These are phyloP conservation scores for Taxillus chinensis DNA, from an alignment of 164 flowering plant genomes.

Conservation along the genomic window DNA sequence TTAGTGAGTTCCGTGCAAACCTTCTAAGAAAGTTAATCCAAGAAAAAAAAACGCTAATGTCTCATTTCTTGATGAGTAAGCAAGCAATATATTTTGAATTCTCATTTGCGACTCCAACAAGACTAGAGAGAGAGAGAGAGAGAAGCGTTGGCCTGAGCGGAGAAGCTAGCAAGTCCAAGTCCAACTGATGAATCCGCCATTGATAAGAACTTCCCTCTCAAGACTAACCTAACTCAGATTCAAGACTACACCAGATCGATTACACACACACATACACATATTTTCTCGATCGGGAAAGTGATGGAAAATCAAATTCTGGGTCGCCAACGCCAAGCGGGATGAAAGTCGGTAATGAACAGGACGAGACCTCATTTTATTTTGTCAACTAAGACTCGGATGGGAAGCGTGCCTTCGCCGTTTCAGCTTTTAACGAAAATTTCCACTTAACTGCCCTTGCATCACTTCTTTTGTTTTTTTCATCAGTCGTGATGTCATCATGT, in stretches of 20 bases:
- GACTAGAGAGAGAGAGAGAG: neutral
- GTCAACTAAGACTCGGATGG: neutral
- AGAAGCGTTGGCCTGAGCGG: constrained; percentile 60
- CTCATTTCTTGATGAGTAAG: too few species aligned
- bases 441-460: neutral
- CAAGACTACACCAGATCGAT: constrained; percentile 5
- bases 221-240: neutral
- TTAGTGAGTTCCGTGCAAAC: too few species aligned
- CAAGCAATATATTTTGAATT: too few species aligned
- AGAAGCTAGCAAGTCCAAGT: constrained; percentile 52
- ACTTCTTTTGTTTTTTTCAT: neutral
- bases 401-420: neutral
- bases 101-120: too few species aligned
- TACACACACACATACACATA: neutral
- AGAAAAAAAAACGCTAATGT: too few species aligned
- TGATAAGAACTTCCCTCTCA: neutral
- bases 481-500: too few species aligned
- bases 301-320: constrained; percentile 4
- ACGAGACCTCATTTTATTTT: neutral
- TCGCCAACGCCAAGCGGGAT: neutral
- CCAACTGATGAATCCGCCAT: constrained; percentile 43
- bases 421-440: neutral
- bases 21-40: too few species aligned
- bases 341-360: too few species aligned
- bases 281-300: constrained; percentile 13